A percentile compares a stretch with the other conserved stretches of the same genome.
These are phyloP conservation scores for Metschnikowia arizonensis DNA, from an alignment of 805 yeast genomes.

Conservation along the genomic window DNA sequence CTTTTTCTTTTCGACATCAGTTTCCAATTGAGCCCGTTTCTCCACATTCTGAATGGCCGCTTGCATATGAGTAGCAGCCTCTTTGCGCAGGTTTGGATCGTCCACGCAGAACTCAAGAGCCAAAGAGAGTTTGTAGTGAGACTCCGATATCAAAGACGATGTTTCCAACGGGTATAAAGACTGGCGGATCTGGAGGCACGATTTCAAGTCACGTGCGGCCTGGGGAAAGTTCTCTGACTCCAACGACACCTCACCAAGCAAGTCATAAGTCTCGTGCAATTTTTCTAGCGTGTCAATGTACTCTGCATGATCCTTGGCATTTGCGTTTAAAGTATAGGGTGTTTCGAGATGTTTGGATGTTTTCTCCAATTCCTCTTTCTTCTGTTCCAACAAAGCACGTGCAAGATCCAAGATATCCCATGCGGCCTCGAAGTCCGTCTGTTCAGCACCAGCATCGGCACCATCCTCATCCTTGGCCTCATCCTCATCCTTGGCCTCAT, in stretches of 20 bases:
- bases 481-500: conserved; percentile 1
- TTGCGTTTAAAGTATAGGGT: conserved; percentile 32
- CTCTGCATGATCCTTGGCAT: conserved; percentile 30
- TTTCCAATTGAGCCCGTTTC: conserved; percentile 34
- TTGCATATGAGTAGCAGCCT: conserved; percentile 53
- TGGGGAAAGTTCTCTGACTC: conserved; percentile 86
- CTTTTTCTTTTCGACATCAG: conserved; percentile 38
- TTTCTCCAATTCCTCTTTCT: conserved; percentile 26
- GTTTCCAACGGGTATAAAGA: conserved; percentile 46
- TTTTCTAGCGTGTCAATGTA: conserved; percentile 42
- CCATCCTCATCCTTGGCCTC: conserved; percentile 20
- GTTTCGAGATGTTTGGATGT: not conserved
- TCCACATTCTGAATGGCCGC: conserved; percentile 46
- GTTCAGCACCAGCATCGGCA: conserved; percentile 34
- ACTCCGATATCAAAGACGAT: conserved; percentile 65
- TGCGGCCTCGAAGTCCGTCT: conserved; percentile 78
- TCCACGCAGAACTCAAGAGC: conserved; percentile 72
- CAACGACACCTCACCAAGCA: conserved; percentile 84
- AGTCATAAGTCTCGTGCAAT: conserved; percentile 68
- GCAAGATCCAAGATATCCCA: conserved; percentile 84
- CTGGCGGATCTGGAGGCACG: conserved; percentile 52
- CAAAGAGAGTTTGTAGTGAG: conserved; percentile 74
- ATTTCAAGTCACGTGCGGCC: conserved; percentile 64
- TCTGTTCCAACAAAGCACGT: conserved; percentile 56
- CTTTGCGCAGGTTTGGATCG: conserved; percentile 40